These are phyloP conservation scores for Magnolia changhungtana DNA, from an alignment of 164 flowering plant genomes.

Conservation along the genomic window DNA sequence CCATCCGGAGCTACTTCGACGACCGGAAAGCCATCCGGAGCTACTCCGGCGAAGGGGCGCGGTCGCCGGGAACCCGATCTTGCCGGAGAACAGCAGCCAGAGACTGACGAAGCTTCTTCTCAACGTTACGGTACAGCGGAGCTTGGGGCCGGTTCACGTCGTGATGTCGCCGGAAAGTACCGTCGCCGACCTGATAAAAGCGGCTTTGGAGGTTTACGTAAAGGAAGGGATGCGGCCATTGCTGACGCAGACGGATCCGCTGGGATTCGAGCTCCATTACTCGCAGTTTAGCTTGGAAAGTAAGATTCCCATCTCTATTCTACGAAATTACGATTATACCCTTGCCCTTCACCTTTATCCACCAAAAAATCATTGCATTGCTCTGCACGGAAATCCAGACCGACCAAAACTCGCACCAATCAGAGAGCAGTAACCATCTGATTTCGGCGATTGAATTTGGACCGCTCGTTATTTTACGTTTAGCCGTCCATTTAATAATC, in stretches of 20 bases:
- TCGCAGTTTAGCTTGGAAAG: conserved; percentile 62
- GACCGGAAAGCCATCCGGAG: conserved; percentile 16
- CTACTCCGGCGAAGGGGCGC: conserved; percentile 1
- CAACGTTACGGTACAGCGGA: conserved; percentile 60
- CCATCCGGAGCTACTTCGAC: not conserved
- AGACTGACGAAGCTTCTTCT: conserved; percentile 47
- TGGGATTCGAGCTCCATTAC: conserved; percentile 58
- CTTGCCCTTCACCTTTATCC: too few species aligned
- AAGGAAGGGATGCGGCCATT: conserved; percentile 67
- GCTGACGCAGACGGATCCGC: conserved; percentile 36
- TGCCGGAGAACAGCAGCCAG: not conserved
- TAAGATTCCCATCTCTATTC: conserved; percentile 23
- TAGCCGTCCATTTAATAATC: too few species aligned
- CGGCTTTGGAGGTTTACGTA: conserved; percentile 39
- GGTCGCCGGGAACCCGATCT: not conserved
- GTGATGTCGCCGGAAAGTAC: conserved; percentile 54
- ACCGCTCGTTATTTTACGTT: too few species aligned
- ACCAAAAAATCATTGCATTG: too few species aligned
- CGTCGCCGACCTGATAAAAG: conserved; percentile 47
- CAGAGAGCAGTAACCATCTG: too few species aligned
- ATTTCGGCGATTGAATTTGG: too few species aligned
- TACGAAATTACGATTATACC: not conserved
- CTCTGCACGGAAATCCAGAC: too few species aligned
- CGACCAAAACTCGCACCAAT: too few species aligned
- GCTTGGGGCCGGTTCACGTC: conserved; percentile 61